phyloP scores from a whole-genome alignment of 441 rosid species.

The Gossypium trilobum region DNA sequence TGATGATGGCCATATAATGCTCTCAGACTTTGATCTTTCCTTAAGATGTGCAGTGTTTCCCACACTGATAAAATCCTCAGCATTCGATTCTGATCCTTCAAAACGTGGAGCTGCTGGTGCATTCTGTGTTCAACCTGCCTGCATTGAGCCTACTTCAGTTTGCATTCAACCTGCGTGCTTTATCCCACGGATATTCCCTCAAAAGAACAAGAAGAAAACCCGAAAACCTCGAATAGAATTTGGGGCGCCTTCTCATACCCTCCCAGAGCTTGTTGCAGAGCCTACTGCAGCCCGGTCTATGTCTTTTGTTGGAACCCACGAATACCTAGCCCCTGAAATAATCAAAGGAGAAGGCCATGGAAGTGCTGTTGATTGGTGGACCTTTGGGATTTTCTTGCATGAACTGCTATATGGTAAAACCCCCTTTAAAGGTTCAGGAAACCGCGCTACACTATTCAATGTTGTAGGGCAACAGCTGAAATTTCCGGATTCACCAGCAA shows the following conservation, averaged over 20 bases:
- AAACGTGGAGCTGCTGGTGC: slow-evolving; percentile 20
- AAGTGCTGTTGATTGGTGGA: slow-evolving; percentile 8
- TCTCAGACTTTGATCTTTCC: slow-evolving; percentile 94
- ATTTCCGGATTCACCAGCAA: slow-evolving; percentile 82
- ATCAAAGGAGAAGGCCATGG: slow-evolving; percentile 69
- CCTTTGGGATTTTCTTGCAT: slow-evolving; percentile 56
- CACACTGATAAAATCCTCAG: slow-evolving; percentile 58
- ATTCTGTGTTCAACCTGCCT: slow-evolving; percentile 75
- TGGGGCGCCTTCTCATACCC: slow-evolving; percentile 41
- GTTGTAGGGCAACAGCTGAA: slow-evolving; percentile 89
- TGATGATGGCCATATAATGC: slow-evolving; percentile 98
- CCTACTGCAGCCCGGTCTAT: slow-evolving; percentile 89
- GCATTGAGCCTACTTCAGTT: slow-evolving; percentile 25
- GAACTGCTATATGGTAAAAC: slow-evolving; percentile 80
- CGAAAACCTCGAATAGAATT: slow-evolving; percentile 45
- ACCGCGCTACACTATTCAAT: slow-evolving; percentile 82
- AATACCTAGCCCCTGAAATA: slow-evolving; percentile 95
- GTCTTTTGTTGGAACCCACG: slow-evolving; percentile 97
- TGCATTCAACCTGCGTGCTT: slow-evolving; percentile 90
- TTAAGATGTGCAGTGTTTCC: slow-evolving; percentile 82
- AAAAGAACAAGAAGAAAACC: slow-evolving; percentile 64
- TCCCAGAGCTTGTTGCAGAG: slow-evolving; percentile 90
- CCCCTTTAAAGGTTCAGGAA: slow-evolving; percentile 91
- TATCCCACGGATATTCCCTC: slow-evolving; percentile 65
- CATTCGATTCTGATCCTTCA: slow-evolving; percentile 17